Percentiles rank a stretch among this genome's conserved stretches.
These are phyloP conservation scores for Guyanaporus albipodus DNA, from an alignment of 768 basidiomycete species.

Conservation along the genomic window DNA sequence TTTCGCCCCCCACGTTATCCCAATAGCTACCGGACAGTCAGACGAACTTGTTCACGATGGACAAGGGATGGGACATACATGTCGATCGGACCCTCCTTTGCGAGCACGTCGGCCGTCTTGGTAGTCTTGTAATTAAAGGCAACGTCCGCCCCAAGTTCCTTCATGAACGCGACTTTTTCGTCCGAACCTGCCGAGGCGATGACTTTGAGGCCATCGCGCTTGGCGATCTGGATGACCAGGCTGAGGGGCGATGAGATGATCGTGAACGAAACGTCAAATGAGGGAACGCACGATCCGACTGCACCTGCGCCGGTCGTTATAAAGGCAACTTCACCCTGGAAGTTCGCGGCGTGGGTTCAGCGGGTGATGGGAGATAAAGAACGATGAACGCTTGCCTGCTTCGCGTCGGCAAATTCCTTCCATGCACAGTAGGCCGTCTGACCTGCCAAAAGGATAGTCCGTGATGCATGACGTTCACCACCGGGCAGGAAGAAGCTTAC, in stretches of 20 bases:
- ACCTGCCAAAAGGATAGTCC: neutral
- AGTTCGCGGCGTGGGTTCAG: too few species aligned
- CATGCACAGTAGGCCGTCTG: slow-evolving; percentile 5
- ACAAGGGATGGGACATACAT: neutral
- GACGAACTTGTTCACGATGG: neutral
- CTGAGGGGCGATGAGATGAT: neutral
- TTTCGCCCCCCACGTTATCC: slow-evolving; percentile 6
- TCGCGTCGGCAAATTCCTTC: slow-evolving; percentile 7
- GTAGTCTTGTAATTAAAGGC: slow-evolving; percentile 3
- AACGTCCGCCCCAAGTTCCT: neutral
- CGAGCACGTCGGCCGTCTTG: slow-evolving; percentile 4
- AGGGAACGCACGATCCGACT: slow-evolving; percentile 1
- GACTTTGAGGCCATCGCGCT: slow-evolving; percentile 7
- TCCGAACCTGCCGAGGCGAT: slow-evolving; percentile 5
- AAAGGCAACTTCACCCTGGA: slow-evolving; percentile 4
- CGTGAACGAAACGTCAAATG: neutral
- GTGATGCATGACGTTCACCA: neutral
- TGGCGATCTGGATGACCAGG: slow-evolving; percentile 5
- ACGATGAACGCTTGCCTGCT: neutral
- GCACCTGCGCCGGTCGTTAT: slow-evolving; percentile 1
- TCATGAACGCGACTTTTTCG: slow-evolving; percentile 6
- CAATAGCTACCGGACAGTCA: neutral
- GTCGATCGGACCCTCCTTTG: slow-evolving; percentile 4
- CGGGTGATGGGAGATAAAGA: neutral
- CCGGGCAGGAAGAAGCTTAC: neutral